These are phyloP conservation scores for Colletotrichum destructivum DNA, from an alignment of 2,329 filamentous ascomycete genomes.

Conservation along the genomic window DNA sequence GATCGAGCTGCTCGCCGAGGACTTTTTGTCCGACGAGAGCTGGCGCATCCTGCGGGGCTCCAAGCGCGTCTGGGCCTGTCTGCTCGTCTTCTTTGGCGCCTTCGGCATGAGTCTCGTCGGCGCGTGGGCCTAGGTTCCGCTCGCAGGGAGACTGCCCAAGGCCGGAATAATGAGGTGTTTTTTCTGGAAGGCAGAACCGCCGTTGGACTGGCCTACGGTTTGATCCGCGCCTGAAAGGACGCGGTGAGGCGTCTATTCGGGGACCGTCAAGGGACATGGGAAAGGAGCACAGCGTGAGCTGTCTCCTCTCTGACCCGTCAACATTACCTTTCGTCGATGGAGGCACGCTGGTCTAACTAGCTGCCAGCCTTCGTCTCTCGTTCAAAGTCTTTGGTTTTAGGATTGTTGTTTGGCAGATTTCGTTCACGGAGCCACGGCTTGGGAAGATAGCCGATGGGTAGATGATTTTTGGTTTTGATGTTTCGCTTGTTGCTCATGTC, in stretches of 20 bases:
- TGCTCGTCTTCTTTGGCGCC: conserved; percentile 72
- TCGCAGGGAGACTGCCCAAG: too few species aligned
- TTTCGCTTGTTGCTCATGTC: background rate
- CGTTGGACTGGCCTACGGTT: background rate
- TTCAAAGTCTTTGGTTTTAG: background rate
- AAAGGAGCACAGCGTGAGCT: background rate
- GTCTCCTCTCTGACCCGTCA: too few species aligned
- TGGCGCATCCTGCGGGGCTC: conserved; percentile 70
- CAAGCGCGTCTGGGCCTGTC: conserved; percentile 67
- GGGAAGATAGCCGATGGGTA: background rate
- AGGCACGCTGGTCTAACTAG: background rate
- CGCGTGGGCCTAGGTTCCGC: conserved; percentile 68
- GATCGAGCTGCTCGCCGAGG: conserved; percentile 80
- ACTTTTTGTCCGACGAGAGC: conserved; percentile 77
- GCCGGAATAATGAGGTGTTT: too few species aligned
- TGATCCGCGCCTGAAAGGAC: conserved; percentile 5
- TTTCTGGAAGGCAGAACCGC: background rate
- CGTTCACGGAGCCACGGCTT: background rate
- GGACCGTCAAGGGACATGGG: background rate
- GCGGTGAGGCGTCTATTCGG: conserved; percentile 18
- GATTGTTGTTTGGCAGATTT: background rate
- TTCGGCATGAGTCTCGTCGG: conserved; percentile 76
- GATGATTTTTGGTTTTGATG: background rate
- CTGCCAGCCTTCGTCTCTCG: background rate
- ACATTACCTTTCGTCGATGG: background rate